These are phyloP conservation scores for Ascochyta rabiei DNA, from an alignment of 2,329 filamentous ascomycete genomes.

Conservation along the genomic window DNA sequence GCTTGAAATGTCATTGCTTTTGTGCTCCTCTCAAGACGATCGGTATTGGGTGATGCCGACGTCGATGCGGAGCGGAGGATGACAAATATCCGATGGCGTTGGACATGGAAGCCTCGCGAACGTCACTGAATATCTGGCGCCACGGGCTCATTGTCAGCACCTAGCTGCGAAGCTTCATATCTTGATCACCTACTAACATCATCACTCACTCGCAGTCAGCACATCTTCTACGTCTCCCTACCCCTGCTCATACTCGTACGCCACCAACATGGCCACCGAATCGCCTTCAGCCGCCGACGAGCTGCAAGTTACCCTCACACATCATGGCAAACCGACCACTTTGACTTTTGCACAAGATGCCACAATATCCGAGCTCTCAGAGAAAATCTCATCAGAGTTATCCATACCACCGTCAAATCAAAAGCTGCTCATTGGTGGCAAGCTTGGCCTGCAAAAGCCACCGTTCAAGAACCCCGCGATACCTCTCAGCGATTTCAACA, in stretches of 20 bases:
- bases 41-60: background rate
- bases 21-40: background rate
- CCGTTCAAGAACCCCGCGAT: constrained; percentile 66
- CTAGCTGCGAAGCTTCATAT: constrained; percentile 32
- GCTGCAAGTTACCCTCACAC: constrained; percentile 56
- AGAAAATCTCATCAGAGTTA: constrained; percentile 61
- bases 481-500: constrained; percentile 55
- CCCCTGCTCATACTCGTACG: background rate
- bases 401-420: constrained; percentile 68
- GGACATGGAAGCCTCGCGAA: constrained; percentile 46
- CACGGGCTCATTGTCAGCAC: constrained; percentile 26
- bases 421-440: constrained; percentile 70
- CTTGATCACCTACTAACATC: constrained; percentile 38
- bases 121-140: constrained; percentile 33
- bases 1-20: background rate
- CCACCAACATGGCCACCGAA: constrained; percentile 22
- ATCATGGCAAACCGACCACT: constrained; percentile 60
- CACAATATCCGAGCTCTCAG: constrained; percentile 64
- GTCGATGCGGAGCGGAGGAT: constrained; percentile 24
- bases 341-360: constrained; percentile 57
- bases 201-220: constrained; percentile 22
- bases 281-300: constrained; percentile 21
- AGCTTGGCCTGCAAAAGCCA: constrained; percentile 67
- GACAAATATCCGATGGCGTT: constrained; percentile 44
- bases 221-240: constrained; percentile 4